These are phyloP conservation scores for Plenodomus lindquistii DNA, from an alignment of 2,329 filamentous ascomycete species.

Conservation along the genomic window DNA sequence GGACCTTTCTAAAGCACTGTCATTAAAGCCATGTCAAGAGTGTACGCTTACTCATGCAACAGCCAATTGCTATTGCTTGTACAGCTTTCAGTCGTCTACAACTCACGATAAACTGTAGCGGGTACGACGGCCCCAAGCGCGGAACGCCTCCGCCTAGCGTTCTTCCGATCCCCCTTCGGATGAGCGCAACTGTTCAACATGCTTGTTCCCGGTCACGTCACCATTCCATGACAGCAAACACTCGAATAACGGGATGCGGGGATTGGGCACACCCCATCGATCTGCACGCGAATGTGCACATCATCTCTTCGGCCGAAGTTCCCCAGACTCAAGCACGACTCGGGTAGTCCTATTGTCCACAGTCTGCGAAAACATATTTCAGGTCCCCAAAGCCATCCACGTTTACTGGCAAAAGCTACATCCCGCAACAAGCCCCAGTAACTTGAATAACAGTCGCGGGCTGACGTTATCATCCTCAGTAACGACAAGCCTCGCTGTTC, in stretches of 20 bases:
- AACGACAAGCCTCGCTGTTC: background rate
- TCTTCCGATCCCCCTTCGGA: constrained; percentile 27
- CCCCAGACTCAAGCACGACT: background rate
- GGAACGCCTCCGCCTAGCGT: constrained; percentile 18
- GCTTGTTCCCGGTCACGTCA: constrained; percentile 20
- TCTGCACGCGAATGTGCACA: background rate
- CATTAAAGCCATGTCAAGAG: too few relatives aligned
- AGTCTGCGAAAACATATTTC: background rate
- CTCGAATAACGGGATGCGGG: background rate
- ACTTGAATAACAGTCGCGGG: too few relatives aligned
- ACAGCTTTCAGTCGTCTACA: background rate
- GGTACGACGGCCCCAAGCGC: constrained; percentile 12
- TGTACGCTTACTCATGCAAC: background rate
- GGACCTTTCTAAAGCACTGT: too few relatives aligned
- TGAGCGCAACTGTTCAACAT: constrained; percentile 26
- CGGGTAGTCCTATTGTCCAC: background rate
- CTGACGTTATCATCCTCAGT: background rate
- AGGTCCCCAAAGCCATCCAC: background rate
- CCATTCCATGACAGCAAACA: constrained; percentile 10
- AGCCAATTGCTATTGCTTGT: background rate
- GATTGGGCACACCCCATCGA: background rate
- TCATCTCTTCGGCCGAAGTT: constrained; percentile 3
- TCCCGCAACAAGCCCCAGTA: background rate
- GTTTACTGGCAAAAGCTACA: background rate
- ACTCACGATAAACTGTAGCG: constrained; percentile 10